phyloP scores from a whole-genome alignment of 306 rosid genomes.

The Luffa acutangula region DNA sequence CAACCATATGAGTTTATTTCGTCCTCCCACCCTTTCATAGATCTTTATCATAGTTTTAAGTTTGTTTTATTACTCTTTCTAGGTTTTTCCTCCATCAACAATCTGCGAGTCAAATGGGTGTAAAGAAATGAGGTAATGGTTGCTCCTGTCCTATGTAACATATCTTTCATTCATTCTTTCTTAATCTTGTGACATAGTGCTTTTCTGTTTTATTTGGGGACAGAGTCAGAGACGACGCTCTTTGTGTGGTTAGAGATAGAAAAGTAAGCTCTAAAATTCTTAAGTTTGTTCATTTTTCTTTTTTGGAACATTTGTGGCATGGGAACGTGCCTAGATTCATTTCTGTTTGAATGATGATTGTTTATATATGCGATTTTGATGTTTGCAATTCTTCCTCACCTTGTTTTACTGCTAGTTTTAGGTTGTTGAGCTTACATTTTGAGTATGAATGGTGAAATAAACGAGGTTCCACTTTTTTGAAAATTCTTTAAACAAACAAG shows the following conservation, averaged over 20 bases:
- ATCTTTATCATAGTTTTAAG: not conserved
- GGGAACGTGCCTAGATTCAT: not conserved
- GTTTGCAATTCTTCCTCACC: not conserved
- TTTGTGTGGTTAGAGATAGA: conserved; percentile 36
- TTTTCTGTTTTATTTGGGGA: conserved; percentile 32
- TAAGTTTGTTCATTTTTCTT: not conserved
- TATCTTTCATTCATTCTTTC: not conserved
- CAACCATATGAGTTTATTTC: not conserved
- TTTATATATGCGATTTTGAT: not conserved
- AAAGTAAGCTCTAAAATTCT: conserved; percentile 40
- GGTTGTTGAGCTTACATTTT: not conserved
- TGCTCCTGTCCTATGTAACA: not conserved
- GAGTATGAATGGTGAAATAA: not conserved
- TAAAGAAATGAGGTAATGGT: conserved; percentile 47
- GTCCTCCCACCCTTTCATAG: not conserved
- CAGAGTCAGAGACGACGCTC: conserved; percentile 42
- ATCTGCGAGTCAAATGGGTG: conserved; percentile 43
- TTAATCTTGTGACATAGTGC: conserved; percentile 1
- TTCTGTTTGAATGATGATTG: not conserved
- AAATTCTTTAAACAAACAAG: not conserved
- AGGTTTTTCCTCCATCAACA: conserved; percentile 42
- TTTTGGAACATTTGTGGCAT: not conserved
- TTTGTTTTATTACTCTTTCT: not conserved
- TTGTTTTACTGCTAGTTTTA: not conserved
- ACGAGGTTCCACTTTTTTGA: not conserved